A percentile compares a stretch with the other conserved stretches of the same genome.
Evolutionary conservation across 2,329 filamentous ascomycete genomes (phyloP).

Genomic region (Fusarium sp.): DNA sequence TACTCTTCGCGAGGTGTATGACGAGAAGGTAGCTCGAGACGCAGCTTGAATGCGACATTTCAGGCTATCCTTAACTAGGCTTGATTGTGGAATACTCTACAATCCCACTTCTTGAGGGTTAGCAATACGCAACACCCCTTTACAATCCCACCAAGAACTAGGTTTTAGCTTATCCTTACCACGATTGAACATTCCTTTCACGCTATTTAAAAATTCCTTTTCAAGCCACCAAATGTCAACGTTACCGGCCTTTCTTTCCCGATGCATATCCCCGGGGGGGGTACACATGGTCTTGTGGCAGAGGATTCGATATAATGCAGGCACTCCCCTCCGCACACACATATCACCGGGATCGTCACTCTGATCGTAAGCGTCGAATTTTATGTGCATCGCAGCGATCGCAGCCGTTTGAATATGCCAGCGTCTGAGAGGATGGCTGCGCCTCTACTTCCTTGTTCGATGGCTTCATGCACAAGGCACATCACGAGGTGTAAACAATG

Average conservation of each 20-base stretch:
- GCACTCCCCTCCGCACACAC: too few species aligned
- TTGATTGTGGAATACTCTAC: neutral
- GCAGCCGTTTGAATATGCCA: too few species aligned
- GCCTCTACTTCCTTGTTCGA: too few species aligned
- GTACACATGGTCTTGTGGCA: neutral
- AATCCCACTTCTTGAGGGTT: neutral
- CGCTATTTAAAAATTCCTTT: too few species aligned
- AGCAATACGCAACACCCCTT: neutral
- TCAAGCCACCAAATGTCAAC: neutral
- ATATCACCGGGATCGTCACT: too few species aligned
- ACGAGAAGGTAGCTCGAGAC: neutral
- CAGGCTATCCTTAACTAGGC: neutral
- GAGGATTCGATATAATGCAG: too few species aligned
- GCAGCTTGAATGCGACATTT: neutral
- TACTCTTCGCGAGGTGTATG: neutral
- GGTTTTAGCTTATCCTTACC: neutral
- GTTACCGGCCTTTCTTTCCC: neutral
- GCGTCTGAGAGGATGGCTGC: too few species aligned
- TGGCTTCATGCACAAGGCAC: too few species aligned
- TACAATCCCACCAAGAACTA: neutral
- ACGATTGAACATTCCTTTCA: neutral
- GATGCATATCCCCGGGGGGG: neutral
- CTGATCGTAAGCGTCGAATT: too few species aligned
- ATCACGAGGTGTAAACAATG: too few species aligned
- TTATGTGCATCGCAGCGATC: too few species aligned